phyloP scores from a whole-genome alignment of 2,329 filamentous ascomycete genomes.

The Simplicillium aogashimaense region DNA sequence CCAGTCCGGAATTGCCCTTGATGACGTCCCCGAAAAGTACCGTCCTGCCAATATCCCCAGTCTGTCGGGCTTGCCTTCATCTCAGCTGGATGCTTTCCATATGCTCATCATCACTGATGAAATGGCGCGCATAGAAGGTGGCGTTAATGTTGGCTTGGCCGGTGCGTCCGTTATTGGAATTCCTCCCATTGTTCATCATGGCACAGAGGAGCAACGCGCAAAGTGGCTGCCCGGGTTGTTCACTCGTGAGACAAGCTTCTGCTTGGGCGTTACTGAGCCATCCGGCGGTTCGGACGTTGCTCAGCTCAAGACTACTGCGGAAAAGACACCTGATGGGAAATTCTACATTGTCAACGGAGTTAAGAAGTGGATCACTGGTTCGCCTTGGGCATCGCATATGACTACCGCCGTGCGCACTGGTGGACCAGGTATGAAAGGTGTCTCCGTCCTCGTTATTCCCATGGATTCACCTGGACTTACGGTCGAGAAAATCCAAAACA shows the following conservation, averaged over 20 bases:
- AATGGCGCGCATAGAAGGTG: constrained; percentile 40
- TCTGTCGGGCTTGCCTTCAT: constrained; percentile 31
- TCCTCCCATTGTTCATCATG: constrained; percentile 54
- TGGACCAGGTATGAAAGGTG: constrained; percentile 38
- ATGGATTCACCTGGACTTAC: constrained; percentile 37
- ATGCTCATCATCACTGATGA: constrained; percentile 46
- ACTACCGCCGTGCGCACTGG: constrained; percentile 54
- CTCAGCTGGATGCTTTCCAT: constrained; percentile 47
- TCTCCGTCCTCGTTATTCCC: constrained; percentile 49
- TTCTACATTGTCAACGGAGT: constrained; percentile 54
- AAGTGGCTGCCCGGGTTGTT: constrained; percentile 51
- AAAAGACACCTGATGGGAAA: constrained; percentile 28
- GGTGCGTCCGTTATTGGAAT: constrained; percentile 53
- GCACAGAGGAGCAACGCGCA: constrained; percentile 44
- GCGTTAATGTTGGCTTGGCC: constrained; percentile 46
- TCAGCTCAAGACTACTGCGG: constrained; percentile 50
- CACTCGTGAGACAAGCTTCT: constrained; percentile 49
- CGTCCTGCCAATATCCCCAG: constrained; percentile 25
- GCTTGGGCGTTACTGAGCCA: constrained; percentile 56
- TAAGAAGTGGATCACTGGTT: constrained; percentile 62
- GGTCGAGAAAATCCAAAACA: constrained; percentile 48
- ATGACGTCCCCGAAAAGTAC: constrained; percentile 25
- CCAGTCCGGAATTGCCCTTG: constrained; percentile 26
- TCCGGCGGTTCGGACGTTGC: constrained; percentile 54
- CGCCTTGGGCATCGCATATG: constrained; percentile 49